phyloP scores from a whole-genome alignment of 2,329 filamentous ascomycete species.

The Geosmithia putterillii region DNA sequence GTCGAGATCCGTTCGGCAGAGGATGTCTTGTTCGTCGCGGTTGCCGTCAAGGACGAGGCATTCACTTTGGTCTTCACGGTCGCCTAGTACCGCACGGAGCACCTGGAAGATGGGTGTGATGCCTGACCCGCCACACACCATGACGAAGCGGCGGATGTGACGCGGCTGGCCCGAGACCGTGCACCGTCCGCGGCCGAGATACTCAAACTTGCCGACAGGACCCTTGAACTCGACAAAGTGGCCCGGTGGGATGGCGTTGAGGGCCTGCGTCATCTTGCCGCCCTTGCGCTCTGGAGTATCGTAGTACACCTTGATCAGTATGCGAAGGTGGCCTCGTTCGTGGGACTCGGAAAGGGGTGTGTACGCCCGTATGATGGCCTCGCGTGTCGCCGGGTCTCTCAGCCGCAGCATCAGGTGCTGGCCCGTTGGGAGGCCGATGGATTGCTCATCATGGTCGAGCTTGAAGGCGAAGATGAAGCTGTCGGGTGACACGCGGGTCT shows the following conservation, averaged over 20 bases:
- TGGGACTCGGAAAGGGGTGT: constrained; percentile 62
- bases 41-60: constrained; percentile 76
- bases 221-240: constrained; percentile 76
- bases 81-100: constrained; percentile 57
- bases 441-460: constrained; percentile 59
- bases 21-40: constrained; percentile 64
- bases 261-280: constrained; percentile 70
- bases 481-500: constrained; percentile 61
- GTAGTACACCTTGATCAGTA: constrained; percentile 77
- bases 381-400: constrained; percentile 54
- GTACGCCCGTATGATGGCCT: constrained; percentile 74
- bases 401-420: constrained; percentile 82
- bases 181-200: constrained; percentile 55
- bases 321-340: constrained; percentile 51
- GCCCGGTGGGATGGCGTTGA: constrained; percentile 61
- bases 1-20: constrained; percentile 65
- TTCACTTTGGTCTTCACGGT: constrained; percentile 47
- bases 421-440: constrained; percentile 66
- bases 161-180: constrained; percentile 43
- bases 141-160: constrained; percentile 56
- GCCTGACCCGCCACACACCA: constrained; percentile 83
- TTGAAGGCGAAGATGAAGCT: constrained; percentile 72
- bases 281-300: constrained; percentile 44
- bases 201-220: constrained; percentile 76
- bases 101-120: constrained; percentile 90